Evolutionary conservation across 495 filamentous ascomycete genomes (phyloP).

Genomic region (Neurospora tetrasperma): DNA sequence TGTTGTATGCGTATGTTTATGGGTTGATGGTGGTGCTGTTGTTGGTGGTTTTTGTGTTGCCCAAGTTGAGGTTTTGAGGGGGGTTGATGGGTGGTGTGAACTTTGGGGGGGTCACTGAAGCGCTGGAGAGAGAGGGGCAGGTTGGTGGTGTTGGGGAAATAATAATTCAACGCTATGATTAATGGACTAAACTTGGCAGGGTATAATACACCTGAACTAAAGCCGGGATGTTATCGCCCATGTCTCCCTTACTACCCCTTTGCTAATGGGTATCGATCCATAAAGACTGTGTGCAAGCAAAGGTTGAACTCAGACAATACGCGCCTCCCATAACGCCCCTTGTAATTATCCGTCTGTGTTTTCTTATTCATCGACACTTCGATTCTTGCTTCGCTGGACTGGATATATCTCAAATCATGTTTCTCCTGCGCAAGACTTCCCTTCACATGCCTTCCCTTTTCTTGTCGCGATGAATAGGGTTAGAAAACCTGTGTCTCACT

Average conservation of each 20-base stretch:
- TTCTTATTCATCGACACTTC: not conserved
- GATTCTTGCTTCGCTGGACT: not conserved
- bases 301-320: not conserved
- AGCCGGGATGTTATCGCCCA: not conserved
- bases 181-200: not conserved
- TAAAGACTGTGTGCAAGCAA: not conserved
- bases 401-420: no score
- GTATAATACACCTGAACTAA: not conserved
- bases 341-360: not conserved
- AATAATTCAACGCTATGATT: not conserved
- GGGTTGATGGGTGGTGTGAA: not conserved
- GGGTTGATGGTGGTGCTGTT: conserved; percentile 66
- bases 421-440: not conserved
- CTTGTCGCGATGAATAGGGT: not conserved
- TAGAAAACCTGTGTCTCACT: not conserved
- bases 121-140: not conserved
- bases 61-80: conserved; percentile 71
- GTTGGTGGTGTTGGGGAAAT: not conserved
- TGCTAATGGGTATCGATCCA: not conserved
- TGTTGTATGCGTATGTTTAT: conserved; percentile 75
- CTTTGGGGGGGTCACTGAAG: not conserved
- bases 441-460: not conserved
- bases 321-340: not conserved
- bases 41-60: conserved; percentile 66
- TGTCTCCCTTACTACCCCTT: not conserved